Base-by-base conservation (phyloP, 1,284 basidiomycete genomes). In the Sporisorium reilianum region DNA sequence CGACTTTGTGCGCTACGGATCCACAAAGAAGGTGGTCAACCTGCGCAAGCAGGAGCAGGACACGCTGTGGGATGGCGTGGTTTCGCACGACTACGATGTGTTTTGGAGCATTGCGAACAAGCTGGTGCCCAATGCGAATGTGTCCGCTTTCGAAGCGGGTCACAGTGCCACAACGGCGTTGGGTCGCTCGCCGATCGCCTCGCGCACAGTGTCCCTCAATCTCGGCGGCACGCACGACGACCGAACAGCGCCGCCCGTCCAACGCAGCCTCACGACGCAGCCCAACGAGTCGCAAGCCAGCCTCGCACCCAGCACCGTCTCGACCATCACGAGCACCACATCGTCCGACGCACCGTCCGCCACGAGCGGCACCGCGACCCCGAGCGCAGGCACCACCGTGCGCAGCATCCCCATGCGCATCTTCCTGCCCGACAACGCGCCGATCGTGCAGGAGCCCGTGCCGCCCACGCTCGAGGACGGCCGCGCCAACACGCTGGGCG, bases 61-160 rank as follows among this genome's bases (percentile, higher is more conserved):
- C 41, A 64, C 62, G 14, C 64, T 82, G 2, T 82, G 80, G 80
- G 79, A 80, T 20, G 69, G 78, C 18, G 71, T 82, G 2, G 62
- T 75, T 0, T 22, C 75, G 93, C 94, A 95, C 86, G 95, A 96
- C 85, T 97, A 95, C 82, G 95, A 97, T 76, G 90, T 94, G 70
- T 97, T 93, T 82, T 95, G 93, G 90, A 89, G 92, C 42, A 92
- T 97, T 74, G 94, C 94, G 1, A 89, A 91, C 11, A 95, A 95
- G 82, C 89, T 98, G 5, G 77, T 88, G 1, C 88, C 88, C 2
- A 70, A 46, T 30, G 49, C 54, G 1, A 38, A 40, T 18, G 38
- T 55, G 3, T 51, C 61, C 2, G n/a, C 22, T n/a, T 20, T 41
- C 7, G 62, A 64, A 0, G 5, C 55, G 0, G 18, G 40, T 16